Evolutionary conservation across 2,329 filamentous ascomycete species (phyloP), one percentile per base, ranked within the genome.

Genomic region (Colletotrichum cereale): DNA sequence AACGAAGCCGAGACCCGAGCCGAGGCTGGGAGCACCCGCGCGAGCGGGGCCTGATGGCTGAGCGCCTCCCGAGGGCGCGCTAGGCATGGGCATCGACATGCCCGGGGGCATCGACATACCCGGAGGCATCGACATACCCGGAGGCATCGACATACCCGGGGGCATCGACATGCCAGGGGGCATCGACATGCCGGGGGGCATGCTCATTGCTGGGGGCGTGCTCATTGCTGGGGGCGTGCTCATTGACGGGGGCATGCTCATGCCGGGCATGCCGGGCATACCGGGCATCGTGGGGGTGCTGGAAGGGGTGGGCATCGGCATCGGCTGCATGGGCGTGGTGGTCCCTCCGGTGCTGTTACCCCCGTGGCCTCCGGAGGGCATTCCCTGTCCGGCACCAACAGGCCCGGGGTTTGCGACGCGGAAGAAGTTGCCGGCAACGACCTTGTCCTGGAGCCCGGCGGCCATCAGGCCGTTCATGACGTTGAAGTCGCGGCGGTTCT

Each of bases 351-450:
- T 69, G 34, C 66, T 52, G 16, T 68, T 72, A 21, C 47, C 63
- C 21, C 48, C 34, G 10, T 55, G 29, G 8, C 67, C 67, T 44
- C 67, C 62, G 4, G 31, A 48, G 24, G 66, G 66, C 29, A 44
- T 53, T 3, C 72, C 71, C 58, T 66, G 50, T 5, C 73, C 73
- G 26, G 65, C 71, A 31, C 71, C 62, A 11, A 73, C 61, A 44
- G 73, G 73, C 7, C 73, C 80, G 10, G 79, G 71, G 73, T 83
- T 83, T 7, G 81, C 80, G 40, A 83, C 82, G 71, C 80, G 81
- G 74, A 78, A 83, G 67, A 77, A 83, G 66, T 81, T 81, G 21
- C 80, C 81, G 0, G 81, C 81, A 6, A 82, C 79, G 2, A 82
- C 78, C 57, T 75, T 75, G 62, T 73, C 74, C 50, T 73, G 65